Percentiles rank a stretch among this genome's conserved stretches.
phyloP scores from a whole-genome alignment of 1,139 yeast genomes.

The Hansenula sp. region DNA sequence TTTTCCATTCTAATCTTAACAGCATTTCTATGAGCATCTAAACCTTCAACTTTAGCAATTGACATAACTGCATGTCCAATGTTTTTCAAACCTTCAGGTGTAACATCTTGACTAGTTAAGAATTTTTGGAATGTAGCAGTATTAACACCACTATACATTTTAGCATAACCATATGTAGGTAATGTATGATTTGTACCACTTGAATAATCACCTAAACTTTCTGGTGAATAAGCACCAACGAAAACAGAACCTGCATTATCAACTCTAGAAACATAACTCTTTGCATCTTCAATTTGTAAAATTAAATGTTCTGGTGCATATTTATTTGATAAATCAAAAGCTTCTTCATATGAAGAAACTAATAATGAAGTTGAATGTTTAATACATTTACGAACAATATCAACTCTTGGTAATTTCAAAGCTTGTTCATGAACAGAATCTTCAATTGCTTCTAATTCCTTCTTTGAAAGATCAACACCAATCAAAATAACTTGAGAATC shows the following conservation, averaged over 20 bases:
- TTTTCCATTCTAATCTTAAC: conserved; percentile 90
- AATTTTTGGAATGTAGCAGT: conserved; percentile 94
- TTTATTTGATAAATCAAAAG: conserved; percentile 76
- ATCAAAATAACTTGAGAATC: conserved; percentile 94
- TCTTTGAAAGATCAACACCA: conserved; percentile 65
- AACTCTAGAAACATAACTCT: conserved; percentile 62
- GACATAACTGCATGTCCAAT: conserved; percentile 96
- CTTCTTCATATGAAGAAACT: conserved; percentile 67
- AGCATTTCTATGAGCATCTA: conserved; percentile 95
- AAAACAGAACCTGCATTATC: conserved; percentile 95
- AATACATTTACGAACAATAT: conserved; percentile 86
- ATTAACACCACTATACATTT: conserved; percentile 95
- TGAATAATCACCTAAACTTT: conserved; percentile 97
- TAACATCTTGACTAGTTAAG: conserved; percentile 88
- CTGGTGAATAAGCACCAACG: conserved; percentile 95
- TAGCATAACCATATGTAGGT: conserved; percentile 97
- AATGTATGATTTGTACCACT: conserved; percentile 96
- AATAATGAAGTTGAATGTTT: conserved; percentile 81
- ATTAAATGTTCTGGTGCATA: conserved; percentile 98
- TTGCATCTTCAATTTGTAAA: conserved; percentile 79
- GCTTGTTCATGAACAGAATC: conserved; percentile 85
- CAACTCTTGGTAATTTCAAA: conserved; percentile 81
- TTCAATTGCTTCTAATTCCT: conserved; percentile 65
- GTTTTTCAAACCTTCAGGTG: conserved; percentile 75
- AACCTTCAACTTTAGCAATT: conserved; percentile 93